Evolutionary conservation across 257 asterid species (phyloP).

Genomic region (Solanum appendiculatum): DNA sequence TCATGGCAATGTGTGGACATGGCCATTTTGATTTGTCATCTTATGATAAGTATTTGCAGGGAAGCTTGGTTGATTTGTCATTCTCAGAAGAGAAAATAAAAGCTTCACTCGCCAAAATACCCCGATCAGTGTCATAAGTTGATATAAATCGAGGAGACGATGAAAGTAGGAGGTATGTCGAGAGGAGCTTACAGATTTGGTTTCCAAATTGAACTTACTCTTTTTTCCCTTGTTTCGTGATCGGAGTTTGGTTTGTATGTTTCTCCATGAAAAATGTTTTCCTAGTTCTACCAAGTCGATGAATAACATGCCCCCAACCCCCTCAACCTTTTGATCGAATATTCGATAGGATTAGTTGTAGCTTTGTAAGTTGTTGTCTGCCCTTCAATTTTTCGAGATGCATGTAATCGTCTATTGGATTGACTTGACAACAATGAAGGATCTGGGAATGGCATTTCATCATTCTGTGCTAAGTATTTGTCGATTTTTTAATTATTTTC

Average conservation of each 20-base stretch:
- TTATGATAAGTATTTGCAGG: constrained; percentile 75
- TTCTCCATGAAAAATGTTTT: too few species aligned
- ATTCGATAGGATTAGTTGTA: too few species aligned
- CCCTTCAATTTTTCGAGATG: too few species aligned
- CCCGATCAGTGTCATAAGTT: constrained; percentile 17
- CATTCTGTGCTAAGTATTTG: not conserved
- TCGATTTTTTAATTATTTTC: not conserved
- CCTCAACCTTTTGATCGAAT: too few species aligned
- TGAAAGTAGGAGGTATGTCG: not conserved
- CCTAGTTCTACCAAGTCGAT: too few species aligned
- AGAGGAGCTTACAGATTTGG: not conserved
- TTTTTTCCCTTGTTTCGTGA: too few species aligned
- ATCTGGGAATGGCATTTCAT: not conserved
- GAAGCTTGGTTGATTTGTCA: constrained; percentile 56
- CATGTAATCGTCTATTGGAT: too few species aligned
- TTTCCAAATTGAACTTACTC: too few species aligned
- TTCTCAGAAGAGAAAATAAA: constrained; percentile 48
- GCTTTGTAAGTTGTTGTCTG: too few species aligned
- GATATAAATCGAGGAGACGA: not conserved
- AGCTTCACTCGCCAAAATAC: constrained; percentile 59
- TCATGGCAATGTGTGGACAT: constrained; percentile 95
- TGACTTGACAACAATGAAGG: not conserved
- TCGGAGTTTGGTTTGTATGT: too few species aligned
- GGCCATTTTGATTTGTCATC: constrained; percentile 94
- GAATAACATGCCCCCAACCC: too few species aligned